A percentile compares a stretch with the other conserved stretches of the same genome.
Evolutionary conservation across 1,284 basidiomycete species (phyloP).

Genomic region (Coniferiporia sulphurascens): DNA sequence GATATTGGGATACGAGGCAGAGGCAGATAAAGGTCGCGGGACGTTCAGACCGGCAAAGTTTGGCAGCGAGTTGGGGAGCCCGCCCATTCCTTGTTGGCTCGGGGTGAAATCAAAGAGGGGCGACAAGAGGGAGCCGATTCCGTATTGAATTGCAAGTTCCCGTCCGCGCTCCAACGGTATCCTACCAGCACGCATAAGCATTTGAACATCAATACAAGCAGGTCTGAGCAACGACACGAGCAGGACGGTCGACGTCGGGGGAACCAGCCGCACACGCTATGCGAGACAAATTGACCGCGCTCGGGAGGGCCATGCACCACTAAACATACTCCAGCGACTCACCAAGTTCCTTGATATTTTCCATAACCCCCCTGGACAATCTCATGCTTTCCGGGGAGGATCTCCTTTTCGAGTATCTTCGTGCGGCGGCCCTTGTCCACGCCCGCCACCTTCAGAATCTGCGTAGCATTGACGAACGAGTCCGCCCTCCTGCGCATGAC

Average conservation of each 20-base stretch:
- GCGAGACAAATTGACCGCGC: too few species aligned
- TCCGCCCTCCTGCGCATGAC: constrained; percentile 96
- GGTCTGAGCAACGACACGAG: too few species aligned
- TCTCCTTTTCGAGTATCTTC: constrained; percentile 98
- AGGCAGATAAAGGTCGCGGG: constrained; percentile 47
- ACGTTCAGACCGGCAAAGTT: constrained; percentile 38
- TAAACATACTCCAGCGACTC: constrained; percentile 24
- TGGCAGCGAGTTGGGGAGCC: constrained; percentile 43
- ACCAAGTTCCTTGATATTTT: constrained; percentile 99
- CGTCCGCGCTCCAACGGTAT: constrained; percentile 89
- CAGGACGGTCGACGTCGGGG: too few species aligned
- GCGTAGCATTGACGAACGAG: constrained; percentile 96
- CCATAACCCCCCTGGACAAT: constrained; percentile 99
- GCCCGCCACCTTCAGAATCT: constrained; percentile 98
- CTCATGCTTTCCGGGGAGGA: constrained; percentile 93
- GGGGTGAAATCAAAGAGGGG: constrained; percentile 92
- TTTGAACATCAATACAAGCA: too few species aligned
- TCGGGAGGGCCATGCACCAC: too few species aligned
- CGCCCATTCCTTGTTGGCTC: constrained; percentile 56
- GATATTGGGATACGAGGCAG: constrained; percentile 40
- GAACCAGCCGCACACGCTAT: too few species aligned
- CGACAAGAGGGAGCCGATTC: constrained; percentile 77
- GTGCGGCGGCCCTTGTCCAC: constrained; percentile 96
- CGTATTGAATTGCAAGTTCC: constrained; percentile 87
- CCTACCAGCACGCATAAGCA: constrained; percentile 40